Percentiles rank a stretch among this genome's conserved stretches.
phyloP scores from a whole-genome alignment of 1,139 yeast genomes.

The Diutina mesorugosa region DNA sequence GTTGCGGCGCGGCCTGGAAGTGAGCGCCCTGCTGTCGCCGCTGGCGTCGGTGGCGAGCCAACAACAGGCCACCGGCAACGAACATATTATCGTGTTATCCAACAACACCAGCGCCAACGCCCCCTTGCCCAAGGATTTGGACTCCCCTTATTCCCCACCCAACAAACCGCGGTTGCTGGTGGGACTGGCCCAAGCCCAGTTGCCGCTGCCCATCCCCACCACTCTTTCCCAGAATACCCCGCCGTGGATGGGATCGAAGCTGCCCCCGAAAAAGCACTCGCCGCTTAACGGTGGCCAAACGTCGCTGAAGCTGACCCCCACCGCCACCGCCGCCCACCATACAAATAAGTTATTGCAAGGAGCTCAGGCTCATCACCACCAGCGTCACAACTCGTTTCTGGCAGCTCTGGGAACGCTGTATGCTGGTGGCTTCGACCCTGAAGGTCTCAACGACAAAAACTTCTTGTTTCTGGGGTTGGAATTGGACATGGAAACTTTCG shows the following conservation, averaged over 20 bases:
- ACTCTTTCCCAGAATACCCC: background rate
- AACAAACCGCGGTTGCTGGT: background rate
- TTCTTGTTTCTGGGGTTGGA: background rate
- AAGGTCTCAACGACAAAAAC: background rate
- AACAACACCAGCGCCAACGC: constrained; percentile 33
- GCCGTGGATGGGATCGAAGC: background rate
- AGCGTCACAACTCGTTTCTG: background rate
- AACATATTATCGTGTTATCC: constrained; percentile 29
- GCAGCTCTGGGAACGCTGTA: background rate
- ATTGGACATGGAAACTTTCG: background rate
- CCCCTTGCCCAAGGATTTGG: constrained; percentile 20
- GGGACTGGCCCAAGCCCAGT: constrained; percentile 7
- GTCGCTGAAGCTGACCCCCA: constrained; percentile 1
- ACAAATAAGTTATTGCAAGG: background rate
- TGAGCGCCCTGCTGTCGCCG: background rate
- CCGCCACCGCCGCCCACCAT: background rate
- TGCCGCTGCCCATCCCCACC: constrained; percentile 2
- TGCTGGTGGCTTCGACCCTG: background rate
- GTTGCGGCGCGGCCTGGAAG: constrained; percentile 3
- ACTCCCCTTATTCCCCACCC: background rate
- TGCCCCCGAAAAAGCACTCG: background rate
- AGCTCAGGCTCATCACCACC: background rate
- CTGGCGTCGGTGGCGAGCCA: constrained; percentile 7
- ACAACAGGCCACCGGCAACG: constrained; percentile 10
- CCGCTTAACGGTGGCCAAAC: background rate